Base-by-base conservation (phyloP, 257 asterid species). In the Ballota nigra region DNA sequence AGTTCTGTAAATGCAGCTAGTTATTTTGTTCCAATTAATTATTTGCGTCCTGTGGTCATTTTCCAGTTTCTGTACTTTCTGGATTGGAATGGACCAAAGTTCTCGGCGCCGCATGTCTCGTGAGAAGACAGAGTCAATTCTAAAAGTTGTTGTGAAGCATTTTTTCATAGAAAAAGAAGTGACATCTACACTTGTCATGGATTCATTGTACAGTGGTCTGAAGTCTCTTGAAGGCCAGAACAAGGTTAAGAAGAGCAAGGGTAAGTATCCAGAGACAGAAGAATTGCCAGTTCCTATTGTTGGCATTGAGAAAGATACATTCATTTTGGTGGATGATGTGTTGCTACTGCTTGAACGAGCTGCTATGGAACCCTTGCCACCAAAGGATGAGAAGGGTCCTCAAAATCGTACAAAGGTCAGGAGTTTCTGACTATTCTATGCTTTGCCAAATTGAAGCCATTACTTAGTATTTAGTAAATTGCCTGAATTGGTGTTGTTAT, bases 111-210 rank as follows among this genome's bases (percentile, higher is more conserved):
- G 78, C 64, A 89, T 95, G 98, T 80, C 89, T 19, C 79, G 78
- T 69, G 98, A 92, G 84, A 92, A 78, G 85, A 76, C 89, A 6
- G 95, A 87, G 83, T 80, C 91, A n/a, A 85, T 95, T 64, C 81
- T 92, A 51, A 95, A 85, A 83, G 87, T 85, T 43, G 83, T 95
- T 40, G 98, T 89, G 79, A 89, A 92, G 72, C 86, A 86, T 71
- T 95, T 95, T 77, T 95, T 95, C 77, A 83, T 91, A 63, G 99
- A 92, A 81, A 94, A 95, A 79, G 99, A 95, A 83, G 98, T 92
- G 78, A 85, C 97, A 16, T 92, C 98, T 66, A 95, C 98, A 41
- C 85, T 95, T 61, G 99, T 95, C 73, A 92, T 95, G 99, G 99
- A 92, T 85, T 89, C 98, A 9, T 64, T 95, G 63, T 88, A 88